Base-by-base conservation (phyloP, 2,329 filamentous ascomycete species). In the Colletotrichum noveboracense region DNA sequence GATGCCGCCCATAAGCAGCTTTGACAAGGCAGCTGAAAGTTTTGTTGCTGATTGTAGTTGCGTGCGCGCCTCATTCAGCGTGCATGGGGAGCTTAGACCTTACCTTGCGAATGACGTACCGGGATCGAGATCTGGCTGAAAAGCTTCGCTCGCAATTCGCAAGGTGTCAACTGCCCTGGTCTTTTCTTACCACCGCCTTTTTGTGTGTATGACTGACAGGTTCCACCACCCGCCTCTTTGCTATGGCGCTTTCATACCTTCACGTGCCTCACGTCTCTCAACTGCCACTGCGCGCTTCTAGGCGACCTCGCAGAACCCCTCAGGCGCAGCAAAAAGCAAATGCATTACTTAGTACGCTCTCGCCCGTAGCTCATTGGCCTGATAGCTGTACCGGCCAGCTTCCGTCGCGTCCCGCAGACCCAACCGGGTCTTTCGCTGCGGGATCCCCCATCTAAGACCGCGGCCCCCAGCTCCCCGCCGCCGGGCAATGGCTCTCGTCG, bases 401-500 rank as follows among this genome's bases (percentile, higher is more conserved):
- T 26, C 9, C 9, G 28, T 38, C 55, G 16, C 13, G 28, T 55
- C 55, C 36, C 55, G 55, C 32, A 60, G 55, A 43, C 61, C 34
- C 52, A 21, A n/a, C 13, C 26, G 55, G 30, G 60, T 73, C 70
- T 64, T 69, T 12, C 26, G 28, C 64, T 69, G n/a, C 28, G 34
- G 34, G 16, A 13, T 56, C 34, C 48, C 18, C 26, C n/a, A 24
- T 70, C 36, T n/a, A 8, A 36, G 34, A 34, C 58, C 28, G n/a
- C 56, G n/a, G 65, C 52, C 30, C 32, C 70, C 13, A 55, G 14
- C 38, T 43, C 34, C 16, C 58, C 28, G 43, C 12, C 66, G 48
- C 65, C 34, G 18, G 26, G 58, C 43, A 79, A 93, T 94, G 92
- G 86, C 88, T 71, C 87, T 95, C 38, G 93, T 95, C 78, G 88